Base-by-base conservation (phyloP, 2,329 filamentous ascomycete species). In the Ophiostoma fasciatum region DNA sequence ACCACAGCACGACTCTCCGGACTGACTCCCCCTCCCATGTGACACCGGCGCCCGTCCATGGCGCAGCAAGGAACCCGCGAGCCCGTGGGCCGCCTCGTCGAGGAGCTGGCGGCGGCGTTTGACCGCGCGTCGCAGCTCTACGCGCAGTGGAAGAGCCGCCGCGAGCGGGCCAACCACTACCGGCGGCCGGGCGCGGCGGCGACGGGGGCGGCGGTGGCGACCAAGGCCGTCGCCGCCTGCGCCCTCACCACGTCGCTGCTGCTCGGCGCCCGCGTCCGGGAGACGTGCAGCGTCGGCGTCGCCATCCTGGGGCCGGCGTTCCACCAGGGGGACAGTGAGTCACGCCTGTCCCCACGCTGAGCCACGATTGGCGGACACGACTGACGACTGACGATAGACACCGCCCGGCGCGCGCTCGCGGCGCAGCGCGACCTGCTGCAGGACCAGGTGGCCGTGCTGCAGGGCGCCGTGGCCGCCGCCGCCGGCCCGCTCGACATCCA, bases 291-390 rank as follows among this genome's bases (percentile, higher is more conserved):
- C 13, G 46, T 48, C 15, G 57, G 52, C 9, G 49, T 46, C 3
- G 49, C 52, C 14, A 46, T 59, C 3, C 46, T 61, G 17, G 59
- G 59, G 0, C 37, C 49, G 5, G 49, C 50, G 4, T 61, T 57
- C 33, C 45, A 48, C 2, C 40, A 39, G 1, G 59, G 59, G 26
- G 56, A 61, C 34, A 46, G 57, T 59, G 42, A 39, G 48, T 42
- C 19, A 14, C 9, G 2, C 6, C 15, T 17, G 6, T 15, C n/a
- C 28, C 15, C 7, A 17, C 22, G 10, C 23, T 28, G 9, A 32
- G 22, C 14, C n/a, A n/a, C n/a, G n/a, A n/a, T n/a, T n/a, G n/a
- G n/a, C n/a, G n/a, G n/a, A n/a, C n/a, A n/a, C n/a, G n/a, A n/a
- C n/a, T n/a, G n/a, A n/a, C n/a, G n/a, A n/a, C n/a, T n/a, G n/a